Evolutionary conservation across 2,329 filamentous ascomycete species (phyloP).

Genomic region (Cordyceps cicadae): DNA sequence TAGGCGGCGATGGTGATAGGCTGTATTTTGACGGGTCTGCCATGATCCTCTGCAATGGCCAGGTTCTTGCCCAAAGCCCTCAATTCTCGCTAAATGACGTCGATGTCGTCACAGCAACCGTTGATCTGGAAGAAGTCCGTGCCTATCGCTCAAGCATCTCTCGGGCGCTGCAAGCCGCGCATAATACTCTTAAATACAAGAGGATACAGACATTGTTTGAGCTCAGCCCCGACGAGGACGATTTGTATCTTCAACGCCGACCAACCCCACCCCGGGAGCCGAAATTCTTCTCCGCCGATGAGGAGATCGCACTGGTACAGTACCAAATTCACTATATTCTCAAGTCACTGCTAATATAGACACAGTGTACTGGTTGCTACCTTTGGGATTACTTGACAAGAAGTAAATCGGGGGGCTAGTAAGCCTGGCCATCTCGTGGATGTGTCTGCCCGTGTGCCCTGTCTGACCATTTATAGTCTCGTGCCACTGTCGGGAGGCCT

Average conservation of each 20-base stretch:
- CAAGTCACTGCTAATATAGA: too few species aligned
- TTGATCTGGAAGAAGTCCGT: slow-evolving; percentile 65
- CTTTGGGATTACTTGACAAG: slow-evolving; percentile 56
- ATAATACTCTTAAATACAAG: slow-evolving; percentile 16
- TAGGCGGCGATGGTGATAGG: slow-evolving; percentile 37
- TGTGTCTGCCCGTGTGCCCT: too few species aligned
- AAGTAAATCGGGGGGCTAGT: slow-evolving; percentile 42
- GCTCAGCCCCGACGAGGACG: slow-evolving; percentile 14
- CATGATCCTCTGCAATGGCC: slow-evolving; percentile 57
- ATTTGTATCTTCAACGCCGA: slow-evolving; percentile 30
- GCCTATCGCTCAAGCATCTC: slow-evolving; percentile 47
- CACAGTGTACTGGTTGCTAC: slow-evolving; percentile 48
- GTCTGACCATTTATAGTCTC: too few species aligned
- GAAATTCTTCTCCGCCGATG: slow-evolving; percentile 53
- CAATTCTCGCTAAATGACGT: slow-evolving; percentile 37
- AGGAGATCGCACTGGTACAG: slow-evolving; percentile 48
- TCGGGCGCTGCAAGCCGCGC: slow-evolving; percentile 49
- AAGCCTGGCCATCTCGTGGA: slow-evolving; percentile 26
- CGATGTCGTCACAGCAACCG: slow-evolving; percentile 56
- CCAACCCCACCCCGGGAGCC: slow-evolving; percentile 38
- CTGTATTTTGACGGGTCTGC: slow-evolving; percentile 53
- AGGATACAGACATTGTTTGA: slow-evolving; percentile 13
- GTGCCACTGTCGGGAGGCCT: too few species aligned
- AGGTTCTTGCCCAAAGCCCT: slow-evolving; percentile 52
- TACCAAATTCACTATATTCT: too few species aligned